Evolutionary conservation across 1,284 basidiomycete genomes (phyloP), one percentile per base, ranked within the genome.

Genomic region (Grifola frondosa): DNA sequence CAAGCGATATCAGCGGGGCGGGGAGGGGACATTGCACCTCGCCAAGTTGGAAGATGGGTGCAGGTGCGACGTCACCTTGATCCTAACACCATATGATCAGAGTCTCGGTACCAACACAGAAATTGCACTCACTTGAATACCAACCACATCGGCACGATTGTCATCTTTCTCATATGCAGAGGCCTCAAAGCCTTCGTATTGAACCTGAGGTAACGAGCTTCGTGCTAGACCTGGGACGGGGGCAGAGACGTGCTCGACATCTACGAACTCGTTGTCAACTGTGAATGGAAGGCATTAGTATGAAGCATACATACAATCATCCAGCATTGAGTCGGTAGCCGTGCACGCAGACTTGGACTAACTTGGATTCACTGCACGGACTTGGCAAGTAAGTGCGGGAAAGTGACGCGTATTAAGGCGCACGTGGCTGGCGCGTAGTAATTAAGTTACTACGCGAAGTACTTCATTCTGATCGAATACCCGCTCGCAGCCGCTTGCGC

Each of bases 11-110:
- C 19, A 97, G 76, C 16, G 85, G 76, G 2, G 91, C 88, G 15
- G 91, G 87, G 25, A 93, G 85, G 2, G 86, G 80, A 63, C 89
- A 94, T 67, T 97, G 94, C 9, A 97, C 92, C 50, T 84, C 77
- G 37, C 84, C 88, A 13, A 95, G 78, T 48, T 89, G 84, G 68
- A 95, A 94, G 52, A 94, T 77, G 9, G 89, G 85, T 8, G 77
- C 41, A 30, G 48, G 36, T 4, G 49, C 42, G 15, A 42, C 17
- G 15, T 58, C 45, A 30, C 29, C 39, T 30, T 47, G 49, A 40
- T 52, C 54, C 49, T 48, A 11, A 17, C 35, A 4, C 11, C 36
- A 37, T 10, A 19, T 22, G 16, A 28, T 22, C 12, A 19, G 26
- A 6, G 0, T 16, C 13, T 6, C 8, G 21, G 12, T 17, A 30